Base-by-base conservation (phyloP, 768 basidiomycete genomes). In the Lactarius pseudohatsudake region DNA sequence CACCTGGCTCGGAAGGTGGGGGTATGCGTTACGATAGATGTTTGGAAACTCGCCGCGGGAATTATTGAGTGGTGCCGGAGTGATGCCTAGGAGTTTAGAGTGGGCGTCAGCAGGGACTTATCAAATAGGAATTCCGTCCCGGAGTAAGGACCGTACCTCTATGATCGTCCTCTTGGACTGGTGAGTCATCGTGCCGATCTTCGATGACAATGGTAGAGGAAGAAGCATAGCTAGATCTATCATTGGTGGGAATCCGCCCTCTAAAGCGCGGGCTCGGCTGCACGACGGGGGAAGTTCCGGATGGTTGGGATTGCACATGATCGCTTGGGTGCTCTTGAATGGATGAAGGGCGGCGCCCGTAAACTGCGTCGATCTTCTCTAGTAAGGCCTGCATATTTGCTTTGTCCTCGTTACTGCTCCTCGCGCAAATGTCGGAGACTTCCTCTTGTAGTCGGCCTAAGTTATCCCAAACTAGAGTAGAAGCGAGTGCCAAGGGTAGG, bases 391-490 rank as follows among this genome's bases (percentile, higher is more conserved):
- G 15, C 38, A 40, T 40, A 4, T 40, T 13, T 15, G 3, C 10
- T 40, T 13, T 3, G 2, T 40, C 38, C 38, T 40, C 10, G 15
- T 40, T 10, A 15, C 38, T 40, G 38, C 38, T 5, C 38, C 1
- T 15, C 38, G 38, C 7, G 20, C 20, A 9, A 9, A 7, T 9
- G 43, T 20, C 43, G 7, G 2, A 2, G 28, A 58, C 61, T 20
- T 57, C 22, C 2, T 22, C 16, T 53, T 32, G 56, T 20, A 66
- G 16, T 56, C 16, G 43, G 38, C 13, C 15, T n/a, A 66, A 18
- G 1, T 57, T 36, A 4, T 15, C 28, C 65, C 65, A 62, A 53
- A 62, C 60, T 15, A 10, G 11, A 15, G 55, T 28, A 7, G 60
- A 62, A 13, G 55, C 56, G 13, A 2, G 4, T 40, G 15, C 15